These are phyloP conservation scores for Cyberlindnera mrakii DNA, from an alignment of 805 yeast genomes.

Conservation along the genomic window DNA sequence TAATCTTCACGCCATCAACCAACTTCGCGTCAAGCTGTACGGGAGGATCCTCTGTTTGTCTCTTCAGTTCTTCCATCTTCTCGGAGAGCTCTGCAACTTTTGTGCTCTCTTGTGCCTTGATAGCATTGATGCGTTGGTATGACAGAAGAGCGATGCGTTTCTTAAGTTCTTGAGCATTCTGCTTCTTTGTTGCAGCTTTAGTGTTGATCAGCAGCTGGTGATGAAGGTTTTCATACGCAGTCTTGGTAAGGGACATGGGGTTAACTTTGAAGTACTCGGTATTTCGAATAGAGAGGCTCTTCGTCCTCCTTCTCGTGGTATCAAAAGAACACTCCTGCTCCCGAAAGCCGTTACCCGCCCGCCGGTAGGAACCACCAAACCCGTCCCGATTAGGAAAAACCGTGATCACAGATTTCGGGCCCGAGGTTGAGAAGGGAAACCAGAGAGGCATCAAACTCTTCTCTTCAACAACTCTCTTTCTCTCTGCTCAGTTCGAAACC, in stretches of 20 bases:
- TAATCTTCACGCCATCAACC: constrained; percentile 10
- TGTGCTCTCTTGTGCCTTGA: constrained; percentile 16
- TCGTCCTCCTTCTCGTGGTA: too few species aligned
- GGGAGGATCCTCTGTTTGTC: constrained; percentile 12
- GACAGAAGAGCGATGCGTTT: constrained; percentile 21
- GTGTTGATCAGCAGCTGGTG: constrained; percentile 19
- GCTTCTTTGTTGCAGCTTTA: constrained; percentile 20
- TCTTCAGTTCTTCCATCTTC: constrained; percentile 14
- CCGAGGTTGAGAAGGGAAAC: too few species aligned
- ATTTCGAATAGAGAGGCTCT: too few species aligned
- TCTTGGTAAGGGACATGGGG: constrained; percentile 7
- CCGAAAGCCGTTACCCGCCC: too few species aligned
- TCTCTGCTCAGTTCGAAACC: background rate
- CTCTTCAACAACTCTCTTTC: background rate
- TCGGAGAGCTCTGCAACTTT: constrained; percentile 17
- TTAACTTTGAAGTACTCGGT: too few species aligned
- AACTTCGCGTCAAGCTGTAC: constrained; percentile 11
- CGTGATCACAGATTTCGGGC: too few species aligned
- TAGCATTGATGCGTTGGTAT: constrained; percentile 22
- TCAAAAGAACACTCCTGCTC: too few species aligned
- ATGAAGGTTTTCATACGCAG: constrained; percentile 16
- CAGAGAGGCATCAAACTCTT: background rate
- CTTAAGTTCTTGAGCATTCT: constrained; percentile 20
- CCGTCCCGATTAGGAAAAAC: too few species aligned
- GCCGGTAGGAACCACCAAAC: too few species aligned